Evolutionary conservation across 1,284 basidiomycete species (phyloP), one percentile per base, ranked within the genome.

Genomic region (Leccinum olivaceoglutinosum): DNA sequence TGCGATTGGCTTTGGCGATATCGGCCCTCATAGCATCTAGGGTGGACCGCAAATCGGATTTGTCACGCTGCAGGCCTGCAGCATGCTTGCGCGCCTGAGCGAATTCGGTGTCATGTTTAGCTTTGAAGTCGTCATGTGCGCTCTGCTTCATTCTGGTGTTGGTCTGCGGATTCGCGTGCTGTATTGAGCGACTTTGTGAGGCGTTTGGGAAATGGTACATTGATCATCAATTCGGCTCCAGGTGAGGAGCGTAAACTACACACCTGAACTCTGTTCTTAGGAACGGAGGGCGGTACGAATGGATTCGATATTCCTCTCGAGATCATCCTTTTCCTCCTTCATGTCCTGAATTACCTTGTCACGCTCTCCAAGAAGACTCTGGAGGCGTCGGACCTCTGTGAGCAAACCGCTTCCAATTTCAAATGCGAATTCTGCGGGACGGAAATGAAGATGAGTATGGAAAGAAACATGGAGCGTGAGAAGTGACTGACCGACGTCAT

Each of bases 351-450:
- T 86, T 14, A 88, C 89, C 74, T 93, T 93, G 76, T 97, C 94
- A 58, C 92, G 85, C 74, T 96, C 94, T 18, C 84, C 89, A 41
- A 97, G 83, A 61, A 97, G 80, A 63, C 88, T 89, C 72, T 97
- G 95, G 54, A 97, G 80, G 56, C 94, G 82, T 60, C 94, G 83
- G 44, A 96, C 93, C 78, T 97, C 94, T 2, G 89, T 90, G 34
- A 97, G 79, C 54, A 97, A 80, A 38, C 92, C 92, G 68, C 92
- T 94, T 1, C 95, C 94, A 63, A 97, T 97, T 79, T 97, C 94
- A 69, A 96, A 94, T 38, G 94, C 95, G 71, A 97, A 96, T 80
- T 96, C 95, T 92, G 69, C 34, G 39, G 64, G 62, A 63, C 63
- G 68, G 64, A 65, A 16, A 65, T 66, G 61, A 70, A 65, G 63